Evolutionary conservation across 306 rosid genomes (phyloP).

Genomic region (Mimosa bimucronata): DNA sequence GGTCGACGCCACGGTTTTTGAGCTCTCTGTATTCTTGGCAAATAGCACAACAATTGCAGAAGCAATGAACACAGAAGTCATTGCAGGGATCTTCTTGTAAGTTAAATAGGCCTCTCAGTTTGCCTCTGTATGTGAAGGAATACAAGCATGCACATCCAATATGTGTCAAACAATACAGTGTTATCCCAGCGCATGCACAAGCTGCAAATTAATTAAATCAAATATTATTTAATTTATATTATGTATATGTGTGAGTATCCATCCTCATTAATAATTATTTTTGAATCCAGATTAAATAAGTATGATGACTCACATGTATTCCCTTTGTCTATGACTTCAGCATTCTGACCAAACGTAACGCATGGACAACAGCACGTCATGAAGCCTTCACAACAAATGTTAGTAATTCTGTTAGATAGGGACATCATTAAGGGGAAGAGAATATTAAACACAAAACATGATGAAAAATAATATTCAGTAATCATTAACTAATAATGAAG

Average conservation of each 20-base stretch:
- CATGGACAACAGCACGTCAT: conserved; percentile 42
- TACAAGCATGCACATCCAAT: conserved; percentile 32
- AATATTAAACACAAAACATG: no score
- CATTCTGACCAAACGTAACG: conserved; percentile 36
- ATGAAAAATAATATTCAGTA: no score
- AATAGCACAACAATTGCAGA: conserved; percentile 35
- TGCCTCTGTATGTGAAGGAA: conserved; percentile 39
- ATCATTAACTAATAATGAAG: no score
- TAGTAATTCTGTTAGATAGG: neutral
- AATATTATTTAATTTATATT: neutral
- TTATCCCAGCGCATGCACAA: conserved; percentile 26
- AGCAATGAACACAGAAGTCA: conserved; percentile 41
- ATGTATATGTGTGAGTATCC: neutral
- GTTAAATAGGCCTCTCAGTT: conserved; percentile 30
- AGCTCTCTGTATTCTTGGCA: conserved; percentile 51
- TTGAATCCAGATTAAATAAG: no score
- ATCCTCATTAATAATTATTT: neutral
- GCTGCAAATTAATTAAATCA: conserved; percentile 31
- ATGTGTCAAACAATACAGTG: neutral
- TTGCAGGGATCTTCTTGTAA: conserved; percentile 43
- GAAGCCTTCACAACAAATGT: conserved; percentile 33
- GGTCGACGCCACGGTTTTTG: conserved; percentile 44
- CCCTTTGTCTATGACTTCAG: conserved; percentile 46
- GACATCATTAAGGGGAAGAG: neutral
- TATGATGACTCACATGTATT: conserved; percentile 34